Percentiles rank a stretch among this genome's conserved stretches.
phyloP scores from a whole-genome alignment of 1,284 basidiomycete genomes.

The Leccinum subspadiceum region DNA sequence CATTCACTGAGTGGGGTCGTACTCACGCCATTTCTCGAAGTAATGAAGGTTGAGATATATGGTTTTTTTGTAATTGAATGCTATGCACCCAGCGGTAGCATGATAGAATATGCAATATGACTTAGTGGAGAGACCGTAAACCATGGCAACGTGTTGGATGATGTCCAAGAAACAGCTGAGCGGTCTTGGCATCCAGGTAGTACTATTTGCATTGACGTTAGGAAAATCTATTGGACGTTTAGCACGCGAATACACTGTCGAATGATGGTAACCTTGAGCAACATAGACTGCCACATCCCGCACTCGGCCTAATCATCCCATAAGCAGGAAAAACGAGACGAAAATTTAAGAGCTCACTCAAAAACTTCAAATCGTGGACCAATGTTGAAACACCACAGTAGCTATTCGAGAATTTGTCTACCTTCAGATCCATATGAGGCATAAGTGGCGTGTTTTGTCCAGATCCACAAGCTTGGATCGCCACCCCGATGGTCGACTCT shows the following conservation, averaged over 20 bases:
- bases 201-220: conserved; percentile 39
- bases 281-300: neutral
- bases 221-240: conserved; percentile 27
- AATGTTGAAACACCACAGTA: neutral
- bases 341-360: neutral
- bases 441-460: too few relatives aligned
- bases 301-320: neutral
- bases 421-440: too few relatives aligned
- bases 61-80: conserved; percentile 88
- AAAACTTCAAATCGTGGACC: neutral
- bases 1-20: neutral
- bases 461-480: too few relatives aligned
- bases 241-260: neutral
- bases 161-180: conserved; percentile 64
- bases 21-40: conserved; percentile 74
- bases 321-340: neutral
- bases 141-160: conserved; percentile 48
- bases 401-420: too few relatives aligned
- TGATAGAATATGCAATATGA: conserved; percentile 88
- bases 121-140: conserved; percentile 61
- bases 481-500: too few relatives aligned
- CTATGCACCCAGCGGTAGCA: conserved; percentile 72
- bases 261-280: neutral
- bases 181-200: conserved; percentile 32
- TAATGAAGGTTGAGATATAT: conserved; percentile 89